Evolutionary conservation across 768 basidiomycete species (phyloP).

Genomic region (Cantharellus cinnabarinus): DNA sequence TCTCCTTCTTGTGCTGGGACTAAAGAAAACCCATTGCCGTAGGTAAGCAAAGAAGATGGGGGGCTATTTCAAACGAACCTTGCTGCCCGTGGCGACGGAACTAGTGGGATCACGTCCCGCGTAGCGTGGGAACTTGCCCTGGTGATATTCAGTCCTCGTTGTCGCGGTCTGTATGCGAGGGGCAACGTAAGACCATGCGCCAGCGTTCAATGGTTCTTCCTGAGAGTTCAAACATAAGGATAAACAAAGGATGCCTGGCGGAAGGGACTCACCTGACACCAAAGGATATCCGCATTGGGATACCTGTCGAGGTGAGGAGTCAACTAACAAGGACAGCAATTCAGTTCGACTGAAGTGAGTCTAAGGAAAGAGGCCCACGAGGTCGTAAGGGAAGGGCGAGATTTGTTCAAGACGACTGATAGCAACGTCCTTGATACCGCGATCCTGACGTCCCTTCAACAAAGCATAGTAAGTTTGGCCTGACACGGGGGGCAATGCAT

Average conservation of each 20-base stretch:
- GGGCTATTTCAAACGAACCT: conserved; percentile 25
- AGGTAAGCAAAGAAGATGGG: neutral
- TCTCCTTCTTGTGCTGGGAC: conserved; percentile 79
- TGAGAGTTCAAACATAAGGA: conserved; percentile 12
- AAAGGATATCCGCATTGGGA: conserved; percentile 81
- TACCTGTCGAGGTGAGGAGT: conserved; percentile 91
- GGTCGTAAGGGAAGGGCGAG: conserved; percentile 92
- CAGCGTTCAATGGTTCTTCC: conserved; percentile 95
- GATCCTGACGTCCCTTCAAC: conserved; percentile 73
- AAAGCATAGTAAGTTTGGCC: conserved; percentile 92
- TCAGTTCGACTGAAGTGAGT: conserved; percentile 2
- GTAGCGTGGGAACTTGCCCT: conserved; percentile 74
- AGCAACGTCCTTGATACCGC: conserved; percentile 78
- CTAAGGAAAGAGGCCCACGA: conserved; percentile 29
- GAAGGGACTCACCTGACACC: conserved; percentile 53
- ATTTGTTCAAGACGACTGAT: conserved; percentile 91
- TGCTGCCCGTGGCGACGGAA: conserved; percentile 83
- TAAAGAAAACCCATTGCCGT: conserved; percentile 14
- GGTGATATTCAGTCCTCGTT: conserved; percentile 74
- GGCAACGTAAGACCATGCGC: conserved; percentile 91
- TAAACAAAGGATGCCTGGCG: neutral
- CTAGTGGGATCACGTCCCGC: conserved; percentile 84
- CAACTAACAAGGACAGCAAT: conserved; percentile 26
- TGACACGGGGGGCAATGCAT: conserved; percentile 13
- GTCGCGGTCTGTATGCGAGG: conserved; percentile 89